Evolutionary conservation across 108 stramenopile genomes (phyloP).

Genomic region (Seminavis robusta): DNA sequence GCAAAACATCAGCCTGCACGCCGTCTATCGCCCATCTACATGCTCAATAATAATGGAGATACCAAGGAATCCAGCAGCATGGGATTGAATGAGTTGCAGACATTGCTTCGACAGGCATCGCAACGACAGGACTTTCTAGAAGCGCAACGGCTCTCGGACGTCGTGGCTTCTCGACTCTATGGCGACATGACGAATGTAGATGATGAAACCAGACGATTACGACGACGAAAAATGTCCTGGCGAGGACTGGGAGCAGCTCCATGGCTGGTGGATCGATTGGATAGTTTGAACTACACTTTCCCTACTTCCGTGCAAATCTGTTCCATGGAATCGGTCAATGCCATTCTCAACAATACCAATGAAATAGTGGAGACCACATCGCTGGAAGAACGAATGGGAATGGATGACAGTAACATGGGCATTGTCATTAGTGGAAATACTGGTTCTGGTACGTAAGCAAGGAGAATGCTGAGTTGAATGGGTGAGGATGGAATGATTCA

Average conservation of each 20-base stretch:
- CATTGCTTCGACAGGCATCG: constrained; percentile 67
- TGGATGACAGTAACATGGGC: constrained; percentile 50
- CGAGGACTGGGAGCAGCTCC: constrained; percentile 74
- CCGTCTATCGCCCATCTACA: too few relatives aligned
- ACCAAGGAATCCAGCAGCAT: constrained; percentile 15
- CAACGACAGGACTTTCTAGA: constrained; percentile 57
- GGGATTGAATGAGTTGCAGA: constrained; percentile 85
- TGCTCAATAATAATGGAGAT: too few relatives aligned
- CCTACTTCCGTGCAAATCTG: constrained; percentile 89
- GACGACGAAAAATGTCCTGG: constrained; percentile 66
- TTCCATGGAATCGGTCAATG: constrained; percentile 77
- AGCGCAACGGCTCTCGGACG: constrained; percentile 57
- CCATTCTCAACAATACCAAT: constrained; percentile 46
- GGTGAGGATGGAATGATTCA: too few relatives aligned
- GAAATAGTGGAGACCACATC: constrained; percentile 36
- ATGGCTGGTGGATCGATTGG: constrained; percentile 75
- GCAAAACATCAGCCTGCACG: too few relatives aligned
- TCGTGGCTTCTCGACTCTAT: constrained; percentile 51
- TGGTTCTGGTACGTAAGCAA: too few relatives aligned
- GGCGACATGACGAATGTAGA: constrained; percentile 7
- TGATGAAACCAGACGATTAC: constrained; percentile 30
- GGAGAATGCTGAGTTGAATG: too few relatives aligned
- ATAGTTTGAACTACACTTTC: constrained; percentile 62
- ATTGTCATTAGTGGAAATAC: constrained; percentile 60
- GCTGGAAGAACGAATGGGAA: constrained; percentile 51